Conservation (phyloP, 352 stramenopile genomes). For the Phytophthora hybrid region DNA sequence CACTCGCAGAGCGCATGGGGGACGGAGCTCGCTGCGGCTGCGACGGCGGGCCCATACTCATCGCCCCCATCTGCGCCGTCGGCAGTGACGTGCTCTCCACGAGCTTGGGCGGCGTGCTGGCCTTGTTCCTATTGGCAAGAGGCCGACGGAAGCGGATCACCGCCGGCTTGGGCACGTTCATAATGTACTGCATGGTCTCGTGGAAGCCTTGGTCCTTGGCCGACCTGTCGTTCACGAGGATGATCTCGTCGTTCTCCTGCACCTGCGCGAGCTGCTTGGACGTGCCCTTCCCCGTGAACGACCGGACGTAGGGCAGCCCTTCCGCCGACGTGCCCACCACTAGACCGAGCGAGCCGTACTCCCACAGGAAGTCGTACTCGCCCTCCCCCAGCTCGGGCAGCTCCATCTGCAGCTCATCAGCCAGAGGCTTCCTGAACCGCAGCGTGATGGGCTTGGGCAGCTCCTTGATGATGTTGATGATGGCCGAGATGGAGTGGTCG, state of each 20-base stretch:
- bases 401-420: constrained; percentile 56
- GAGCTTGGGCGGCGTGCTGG: constrained; percentile 11
- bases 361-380: constrained; percentile 90
- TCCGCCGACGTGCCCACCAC: constrained; percentile 68
- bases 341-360: constrained; percentile 77
- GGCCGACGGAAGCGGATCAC: constrained; percentile 76
- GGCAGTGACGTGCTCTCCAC: constrained; percentile 24
- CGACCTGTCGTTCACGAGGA: constrained; percentile 78
- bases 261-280: constrained; percentile 75
- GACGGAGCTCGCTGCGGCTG: constrained; percentile 30
- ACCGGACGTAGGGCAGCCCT: constrained; percentile 77
- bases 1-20: constrained; percentile 5
- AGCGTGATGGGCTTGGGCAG: constrained; percentile 83
- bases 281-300: constrained; percentile 83
- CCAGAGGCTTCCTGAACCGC: constrained; percentile 71
- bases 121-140: constrained; percentile 32
- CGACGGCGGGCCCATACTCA: constrained; percentile 18
- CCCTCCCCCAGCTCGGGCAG: constrained; percentile 61
- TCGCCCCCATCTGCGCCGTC: constrained; percentile 34
- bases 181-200: constrained; percentile 88
- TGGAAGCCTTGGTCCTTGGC: constrained; percentile 68
- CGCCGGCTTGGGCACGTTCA: constrained; percentile 84
- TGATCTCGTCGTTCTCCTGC: constrained; percentile 81
- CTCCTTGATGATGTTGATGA: constrained; percentile 82
- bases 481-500: constrained; percentile 74